Base-by-base conservation (phyloP, 495 filamentous ascomycete genomes). In the Bacidia rubella region DNA sequence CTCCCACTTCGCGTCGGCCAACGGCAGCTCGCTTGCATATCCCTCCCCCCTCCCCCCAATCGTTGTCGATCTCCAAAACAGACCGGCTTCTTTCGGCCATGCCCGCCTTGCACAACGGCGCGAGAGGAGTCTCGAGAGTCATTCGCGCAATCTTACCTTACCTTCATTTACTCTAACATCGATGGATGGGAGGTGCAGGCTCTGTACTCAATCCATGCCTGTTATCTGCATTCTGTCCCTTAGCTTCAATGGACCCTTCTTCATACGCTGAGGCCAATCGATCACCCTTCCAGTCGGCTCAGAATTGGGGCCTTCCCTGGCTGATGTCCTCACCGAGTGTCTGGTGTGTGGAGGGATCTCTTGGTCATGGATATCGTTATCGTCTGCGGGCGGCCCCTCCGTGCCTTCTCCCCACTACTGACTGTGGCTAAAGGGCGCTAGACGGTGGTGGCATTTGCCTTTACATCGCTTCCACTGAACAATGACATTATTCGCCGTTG, bases 361-460 rank as follows among this genome's bases (percentile, higher is more conserved):
- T 23, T 32, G 29, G 32, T 32, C 26, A 29, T 35, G 20, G 38
- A 26, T 29, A 52, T 54, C 43, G 46, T 58, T 58, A 58, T 58
- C 56, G 56, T 12, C 32, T 47, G 47, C 39, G 55, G 45, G 45
- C 41, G 39, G 26, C 56, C 43, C 19, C 38, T 43, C 45, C 45
- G 47, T 24, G 15, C 52, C 25, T 27, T 25, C 40, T 11, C 17
- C 26, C 32, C 23, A 15, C 21, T 44, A 24, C 17, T 17, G 32
- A 29, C 21, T 42, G 32, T 42, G 32, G 21, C 39, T 24, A 52
- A 35, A 19, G 25, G 4, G 15, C 29, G 29, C 29, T 35, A 35
- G 29, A 35, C 29, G 29, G 29, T 35, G 29, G 29, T 5, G 15
- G 29, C 29, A 5, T 35, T 35, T 35, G 29, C 29, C 29, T 7